Base-by-base conservation (phyloP, 176 grass and related monocot species). In the Urochloa ruziziensis region DNA sequence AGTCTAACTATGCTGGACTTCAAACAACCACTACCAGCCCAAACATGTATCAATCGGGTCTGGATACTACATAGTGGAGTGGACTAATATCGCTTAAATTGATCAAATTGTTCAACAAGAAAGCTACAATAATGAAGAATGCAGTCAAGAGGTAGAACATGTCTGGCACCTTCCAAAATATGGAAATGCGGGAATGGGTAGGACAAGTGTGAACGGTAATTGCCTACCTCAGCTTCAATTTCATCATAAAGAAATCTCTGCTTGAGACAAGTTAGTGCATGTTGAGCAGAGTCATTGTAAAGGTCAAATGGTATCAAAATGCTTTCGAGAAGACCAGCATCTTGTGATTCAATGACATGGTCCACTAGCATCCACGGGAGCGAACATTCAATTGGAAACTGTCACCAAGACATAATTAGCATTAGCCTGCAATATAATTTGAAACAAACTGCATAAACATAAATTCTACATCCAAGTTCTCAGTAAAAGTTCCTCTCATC, bases 201-300 rank as follows among this genome's bases (percentile, higher is more conserved):
- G 70, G 35, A 35, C 3, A n/a, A n/a, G n/a, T n/a, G n/a, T n/a
- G n/a, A n/a, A n/a, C 0, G 2, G 4, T 58, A 74, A 79, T 67
- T 67, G 66, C 40, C 77, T 91, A 98, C 96, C 96, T 98, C 96
- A 77, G 96, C 96, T 95, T 98, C 96, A 90, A 98, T 95, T 95
- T 98, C 96, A 74, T 98, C 96, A 85, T 98, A 98, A 76, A 98
- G 96, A 84, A 98, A 98, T 82, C 96, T 91, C 56, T 98, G 96
- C 74, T 95, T 98, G 66, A 98, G 91, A 79, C 85, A 92, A 80
- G 86, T 91, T 71, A 98, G 75, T 77, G 93, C 96, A 85, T 98
- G 92, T 82, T 98, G 96, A 83, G 96, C 92, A 85, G 96, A 98
- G 86, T 98, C 96, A 79, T 98, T 98, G 78, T 98, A 98, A 58